A percentile compares a stretch with the other conserved stretches of the same genome.
Conservation (phyloP, 192 early-diverging fungal species). For the Rhizophlyctis rosea region DNA sequence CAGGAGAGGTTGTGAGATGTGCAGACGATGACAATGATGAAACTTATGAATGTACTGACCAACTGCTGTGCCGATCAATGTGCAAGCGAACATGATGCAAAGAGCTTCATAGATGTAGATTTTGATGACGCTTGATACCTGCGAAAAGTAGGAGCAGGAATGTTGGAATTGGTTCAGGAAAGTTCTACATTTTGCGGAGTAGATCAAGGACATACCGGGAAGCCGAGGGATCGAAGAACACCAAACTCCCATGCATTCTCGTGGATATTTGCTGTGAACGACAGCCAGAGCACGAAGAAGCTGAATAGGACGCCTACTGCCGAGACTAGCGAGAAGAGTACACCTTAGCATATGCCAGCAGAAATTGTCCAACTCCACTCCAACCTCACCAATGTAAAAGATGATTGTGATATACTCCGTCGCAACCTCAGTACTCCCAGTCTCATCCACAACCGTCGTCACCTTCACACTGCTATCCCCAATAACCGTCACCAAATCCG, state of each 20-base stretch:
- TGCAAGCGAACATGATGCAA: conserved; percentile 26
- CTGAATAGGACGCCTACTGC: conserved; percentile 30
- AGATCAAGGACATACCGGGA: conserved; percentile 17
- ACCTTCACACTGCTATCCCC: conserved; percentile 17
- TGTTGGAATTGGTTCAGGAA: too few relatives aligned
- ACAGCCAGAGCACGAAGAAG: conserved; percentile 35
- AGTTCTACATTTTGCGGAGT: too few relatives aligned
- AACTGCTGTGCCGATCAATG: conserved; percentile 23
- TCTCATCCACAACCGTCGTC: conserved; percentile 10
- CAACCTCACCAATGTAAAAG: conserved; percentile 24
- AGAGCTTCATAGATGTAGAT: conserved; percentile 35
- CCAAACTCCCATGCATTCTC: conserved; percentile 42
- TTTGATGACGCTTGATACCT: conserved; percentile 20
- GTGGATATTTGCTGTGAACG: conserved; percentile 35
- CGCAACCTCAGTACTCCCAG: conserved; percentile 10
- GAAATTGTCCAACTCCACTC: neutral
- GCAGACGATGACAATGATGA: too few relatives aligned
- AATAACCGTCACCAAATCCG: conserved; percentile 18
- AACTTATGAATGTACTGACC: too few relatives aligned
- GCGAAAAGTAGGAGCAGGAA: neutral
- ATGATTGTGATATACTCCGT: conserved; percentile 23
- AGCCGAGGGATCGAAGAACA: conserved; percentile 29
- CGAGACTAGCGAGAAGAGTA: conserved; percentile 13
- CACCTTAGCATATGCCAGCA: neutral
- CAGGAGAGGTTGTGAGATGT: neutral